A percentile compares a stretch with the other conserved stretches of the same genome.
These are phyloP conservation scores for Phaeotremella fagi DNA, from an alignment of 768 basidiomycete species.

Conservation along the genomic window DNA sequence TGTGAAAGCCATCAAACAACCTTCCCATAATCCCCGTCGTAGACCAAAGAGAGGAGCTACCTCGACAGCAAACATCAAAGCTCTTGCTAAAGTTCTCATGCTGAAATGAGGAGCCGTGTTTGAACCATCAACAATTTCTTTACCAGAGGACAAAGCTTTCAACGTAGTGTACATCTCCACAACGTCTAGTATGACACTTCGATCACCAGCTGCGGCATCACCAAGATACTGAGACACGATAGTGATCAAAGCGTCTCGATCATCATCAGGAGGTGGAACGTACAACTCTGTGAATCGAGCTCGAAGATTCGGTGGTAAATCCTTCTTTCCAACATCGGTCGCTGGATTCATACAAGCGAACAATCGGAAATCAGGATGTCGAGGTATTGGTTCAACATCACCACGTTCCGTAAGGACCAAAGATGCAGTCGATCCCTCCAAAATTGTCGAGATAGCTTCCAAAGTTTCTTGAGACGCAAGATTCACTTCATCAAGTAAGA, in stretches of 20 bases:
- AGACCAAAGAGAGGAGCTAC: conserved; percentile 71
- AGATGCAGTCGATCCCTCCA: conserved; percentile 78
- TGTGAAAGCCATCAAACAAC: conserved; percentile 95
- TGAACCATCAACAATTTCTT: conserved; percentile 84
- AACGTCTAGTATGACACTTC: conserved; percentile 78
- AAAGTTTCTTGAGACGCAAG: conserved; percentile 89
- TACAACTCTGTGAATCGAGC: conserved; percentile 92
- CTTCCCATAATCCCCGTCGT: conserved; percentile 87
- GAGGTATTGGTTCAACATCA: conserved; percentile 77
- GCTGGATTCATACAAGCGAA: conserved; percentile 99
- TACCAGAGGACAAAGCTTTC: conserved; percentile 66
- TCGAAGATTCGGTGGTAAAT: conserved; percentile 84
- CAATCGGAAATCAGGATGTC: conserved; percentile 90
- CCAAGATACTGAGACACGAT: conserved; percentile 90
- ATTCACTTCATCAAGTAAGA: conserved; percentile 94
- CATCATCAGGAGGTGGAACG: conserved; percentile 87
- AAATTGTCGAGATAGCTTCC: conserved; percentile 81
- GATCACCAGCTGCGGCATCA: conserved; percentile 73
- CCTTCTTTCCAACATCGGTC: conserved; percentile 96
- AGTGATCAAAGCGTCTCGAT: conserved; percentile 78
- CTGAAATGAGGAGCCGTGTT: conserved; percentile 92
- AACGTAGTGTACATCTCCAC: conserved; percentile 84
- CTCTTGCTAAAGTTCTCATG: conserved; percentile 90
- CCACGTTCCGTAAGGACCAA: conserved; percentile 92
- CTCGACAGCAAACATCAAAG: conserved; percentile 82